These are phyloP conservation scores for Emmonsiellopsis sp. DNA, from an alignment of 2,329 filamentous ascomycete species.

Conservation along the genomic window DNA sequence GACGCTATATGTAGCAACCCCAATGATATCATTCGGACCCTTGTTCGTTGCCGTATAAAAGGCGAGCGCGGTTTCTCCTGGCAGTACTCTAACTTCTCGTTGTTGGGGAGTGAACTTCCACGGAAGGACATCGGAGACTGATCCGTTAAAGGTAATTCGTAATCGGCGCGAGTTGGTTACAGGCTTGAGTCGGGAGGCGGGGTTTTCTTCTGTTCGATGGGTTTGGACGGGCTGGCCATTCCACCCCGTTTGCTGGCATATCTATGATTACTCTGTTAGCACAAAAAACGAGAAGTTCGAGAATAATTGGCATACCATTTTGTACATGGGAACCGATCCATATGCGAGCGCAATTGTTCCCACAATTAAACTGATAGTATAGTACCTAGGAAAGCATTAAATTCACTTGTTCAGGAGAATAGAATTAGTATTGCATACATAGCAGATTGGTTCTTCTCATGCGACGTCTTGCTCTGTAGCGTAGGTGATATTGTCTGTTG, in stretches of 20 bases:
- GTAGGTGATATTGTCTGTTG: constrained; percentile 20
- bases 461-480: constrained; percentile 26
- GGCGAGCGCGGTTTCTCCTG: constrained; percentile 90
- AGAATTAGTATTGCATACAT: constrained; percentile 32
- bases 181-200: constrained; percentile 68
- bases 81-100: constrained; percentile 87
- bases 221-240: constrained; percentile 86
- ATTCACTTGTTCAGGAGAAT: neutral
- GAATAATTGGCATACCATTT: constrained; percentile 43
- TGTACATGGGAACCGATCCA: constrained; percentile 58
- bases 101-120: constrained; percentile 98
- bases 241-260: constrained; percentile 57
- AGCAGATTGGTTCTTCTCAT: constrained; percentile 46
- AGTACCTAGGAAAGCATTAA: constrained; percentile 42
- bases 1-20: constrained; percentile 94
- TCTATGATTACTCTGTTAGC: constrained; percentile 22
- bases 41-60: constrained; percentile 97
- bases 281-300: neutral
- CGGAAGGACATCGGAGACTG: constrained; percentile 86
- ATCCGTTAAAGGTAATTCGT: constrained; percentile 91
- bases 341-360: constrained; percentile 57
- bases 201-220: constrained; percentile 57
- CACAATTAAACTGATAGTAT: constrained; percentile 53
- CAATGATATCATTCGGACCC: constrained; percentile 86
- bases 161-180: constrained; percentile 75